Evolutionary conservation across 1,284 basidiomycete species (phyloP).

Genomic region (Ganoderma sp.): DNA sequence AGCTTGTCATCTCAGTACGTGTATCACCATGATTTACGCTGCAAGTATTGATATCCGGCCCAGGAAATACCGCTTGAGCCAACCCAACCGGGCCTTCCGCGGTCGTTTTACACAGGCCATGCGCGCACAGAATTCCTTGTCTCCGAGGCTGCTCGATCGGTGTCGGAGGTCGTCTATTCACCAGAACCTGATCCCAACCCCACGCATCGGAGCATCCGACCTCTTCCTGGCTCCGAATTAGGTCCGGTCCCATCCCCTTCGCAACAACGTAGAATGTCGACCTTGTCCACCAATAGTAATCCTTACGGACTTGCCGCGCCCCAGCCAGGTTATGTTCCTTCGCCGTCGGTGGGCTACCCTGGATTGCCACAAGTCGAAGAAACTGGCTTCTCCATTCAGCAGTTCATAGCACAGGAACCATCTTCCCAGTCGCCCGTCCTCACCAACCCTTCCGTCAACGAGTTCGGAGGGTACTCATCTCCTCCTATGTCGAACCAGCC

Average conservation of each 20-base stretch:
- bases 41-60: slow-evolving; percentile 8
- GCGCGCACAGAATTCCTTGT: slow-evolving; percentile 65
- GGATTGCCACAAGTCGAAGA: slow-evolving; percentile 31
- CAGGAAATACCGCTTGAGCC: slow-evolving; percentile 83
- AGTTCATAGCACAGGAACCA: slow-evolving; percentile 23
- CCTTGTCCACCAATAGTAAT: slow-evolving; percentile 12
- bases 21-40: neutral
- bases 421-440: slow-evolving; percentile 10
- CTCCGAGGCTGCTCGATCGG: slow-evolving; percentile 64
- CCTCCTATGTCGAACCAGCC: slow-evolving; percentile 28
- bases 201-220: slow-evolving; percentile 28
- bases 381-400: slow-evolving; percentile 23
- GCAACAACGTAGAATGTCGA: slow-evolving; percentile 19
- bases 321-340: slow-evolving; percentile 8
- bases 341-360: slow-evolving; percentile 13
- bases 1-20: slow-evolving; percentile 72
- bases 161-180: slow-evolving; percentile 62
- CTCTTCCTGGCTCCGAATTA: slow-evolving; percentile 25
- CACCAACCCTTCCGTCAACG: slow-evolving; percentile 26
- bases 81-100: slow-evolving; percentile 82
- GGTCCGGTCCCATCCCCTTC: slow-evolving; percentile 20
- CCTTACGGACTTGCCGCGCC: slow-evolving; percentile 8
- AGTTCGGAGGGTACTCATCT: slow-evolving; percentile 36
- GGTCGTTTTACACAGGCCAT: slow-evolving; percentile 75
- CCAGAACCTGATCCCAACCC: slow-evolving; percentile 44